Evolutionary conservation across 1,284 basidiomycete species (phyloP).

Genomic region (Irpex lacteus): DNA sequence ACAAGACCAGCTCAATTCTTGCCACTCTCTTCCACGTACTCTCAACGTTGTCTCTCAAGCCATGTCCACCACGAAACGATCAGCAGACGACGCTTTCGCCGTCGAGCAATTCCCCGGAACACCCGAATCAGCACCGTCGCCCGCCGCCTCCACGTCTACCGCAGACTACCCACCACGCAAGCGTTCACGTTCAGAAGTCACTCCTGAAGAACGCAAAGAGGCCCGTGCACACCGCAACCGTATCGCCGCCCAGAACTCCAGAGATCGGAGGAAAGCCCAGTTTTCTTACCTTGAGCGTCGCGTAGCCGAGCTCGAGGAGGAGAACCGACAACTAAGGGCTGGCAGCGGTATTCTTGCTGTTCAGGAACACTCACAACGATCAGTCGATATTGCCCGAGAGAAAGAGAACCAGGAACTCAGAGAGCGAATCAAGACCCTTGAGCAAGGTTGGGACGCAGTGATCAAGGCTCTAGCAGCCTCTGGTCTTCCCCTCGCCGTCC

Average conservation of each 20-base stretch:
- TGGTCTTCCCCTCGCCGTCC: conserved; percentile 45
- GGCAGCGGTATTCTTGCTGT: conserved; percentile 32
- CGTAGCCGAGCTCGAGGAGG: conserved; percentile 43
- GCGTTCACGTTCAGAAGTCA: conserved; percentile 57
- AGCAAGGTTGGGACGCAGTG: conserved; percentile 76
- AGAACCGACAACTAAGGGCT: conserved; percentile 42
- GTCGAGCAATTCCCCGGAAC: conserved; percentile 18
- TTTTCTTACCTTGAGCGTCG: conserved; percentile 48
- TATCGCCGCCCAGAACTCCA: conserved; percentile 82
- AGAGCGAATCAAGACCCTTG: conserved; percentile 72
- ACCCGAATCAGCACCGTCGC: conserved; percentile 24
- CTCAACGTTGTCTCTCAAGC: conserved; percentile 13
- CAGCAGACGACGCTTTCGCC: conserved; percentile 28
- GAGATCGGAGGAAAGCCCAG: conserved; percentile 78
- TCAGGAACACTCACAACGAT: conserved; percentile 32
- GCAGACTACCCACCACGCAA: conserved; percentile 56
- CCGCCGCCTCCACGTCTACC: conserved; percentile 17
- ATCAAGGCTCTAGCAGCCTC: conserved; percentile 71
- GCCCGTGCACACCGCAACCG: conserved; percentile 81
- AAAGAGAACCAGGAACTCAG: conserved; percentile 72
- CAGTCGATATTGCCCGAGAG: conserved; percentile 48
- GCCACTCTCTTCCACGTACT: conserved; percentile 19
- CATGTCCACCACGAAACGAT: conserved; percentile 27
- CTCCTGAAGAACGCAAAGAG: conserved; percentile 75
- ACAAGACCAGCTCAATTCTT: conserved; percentile 27